These are phyloP conservation scores for Tylopilus intermedius DNA, from an alignment of 768 basidiomycete genomes.

Conservation along the genomic window DNA sequence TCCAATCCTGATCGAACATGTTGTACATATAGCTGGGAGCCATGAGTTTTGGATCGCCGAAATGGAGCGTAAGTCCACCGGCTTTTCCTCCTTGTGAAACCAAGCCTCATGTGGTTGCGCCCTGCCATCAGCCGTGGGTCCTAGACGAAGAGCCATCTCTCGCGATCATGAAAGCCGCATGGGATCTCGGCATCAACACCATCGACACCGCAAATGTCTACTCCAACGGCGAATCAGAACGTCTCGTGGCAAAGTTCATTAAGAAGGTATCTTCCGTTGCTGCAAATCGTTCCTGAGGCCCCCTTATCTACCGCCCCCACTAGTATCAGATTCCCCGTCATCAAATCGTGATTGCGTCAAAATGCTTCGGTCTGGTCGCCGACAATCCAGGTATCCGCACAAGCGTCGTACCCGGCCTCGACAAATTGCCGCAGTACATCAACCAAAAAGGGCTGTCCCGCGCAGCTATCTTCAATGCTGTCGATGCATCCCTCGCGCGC, in stretches of 20 bases:
- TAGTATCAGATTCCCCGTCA: conserved; percentile 3
- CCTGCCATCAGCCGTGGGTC: conserved; percentile 19
- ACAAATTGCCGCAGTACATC: conserved; percentile 13
- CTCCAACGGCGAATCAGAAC: conserved; percentile 35
- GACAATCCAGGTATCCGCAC: conserved; percentile 1
- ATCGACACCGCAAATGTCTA: conserved; percentile 39
- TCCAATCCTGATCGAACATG: background rate
- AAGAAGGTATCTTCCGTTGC: conserved; percentile 25
- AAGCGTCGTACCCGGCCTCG: background rate
- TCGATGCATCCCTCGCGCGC: conserved; percentile 35
- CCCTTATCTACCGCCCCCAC: too few relatives aligned
- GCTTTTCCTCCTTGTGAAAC: background rate
- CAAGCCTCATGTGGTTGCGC: background rate
- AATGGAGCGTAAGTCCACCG: conserved; percentile 21
- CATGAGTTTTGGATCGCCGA: conserved; percentile 25
- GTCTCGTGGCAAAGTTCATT: conserved; percentile 34
- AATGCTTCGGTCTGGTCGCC: conserved; percentile 18
- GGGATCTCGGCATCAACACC: conserved; percentile 37
- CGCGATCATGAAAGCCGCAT: conserved; percentile 37
- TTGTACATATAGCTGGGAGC: conserved; percentile 15
- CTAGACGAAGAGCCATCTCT: conserved; percentile 27
- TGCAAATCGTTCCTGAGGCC: background rate
- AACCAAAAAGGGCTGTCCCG: conserved; percentile 30
- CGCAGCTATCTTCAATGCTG: conserved; percentile 34
- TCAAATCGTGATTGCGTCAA: conserved; percentile 31